phyloP scores from a whole-genome alignment of 2,329 filamentous ascomycete genomes.

The Talaromyces sp. region DNA sequence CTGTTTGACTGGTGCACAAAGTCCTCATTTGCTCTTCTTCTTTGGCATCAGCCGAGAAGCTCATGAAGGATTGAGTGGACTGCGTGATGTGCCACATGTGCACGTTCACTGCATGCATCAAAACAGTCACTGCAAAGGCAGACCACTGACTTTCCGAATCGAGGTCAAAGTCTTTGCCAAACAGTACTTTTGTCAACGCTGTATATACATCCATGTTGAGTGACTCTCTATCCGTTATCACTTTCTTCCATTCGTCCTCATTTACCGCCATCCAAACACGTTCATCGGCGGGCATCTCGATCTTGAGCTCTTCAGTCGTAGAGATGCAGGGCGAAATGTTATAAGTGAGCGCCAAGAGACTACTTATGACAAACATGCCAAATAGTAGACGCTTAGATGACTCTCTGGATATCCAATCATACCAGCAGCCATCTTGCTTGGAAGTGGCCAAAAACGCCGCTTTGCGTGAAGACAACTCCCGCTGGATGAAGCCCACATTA shows the following conservation, averaged over 20 bases:
- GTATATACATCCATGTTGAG: slow-evolving; percentile 22
- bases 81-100: slow-evolving; percentile 36
- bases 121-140: slow-evolving; percentile 30
- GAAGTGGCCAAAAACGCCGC: slow-evolving; percentile 1
- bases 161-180: slow-evolving; percentile 22
- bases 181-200: slow-evolving; percentile 27
- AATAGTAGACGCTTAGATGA: slow-evolving; percentile 31
- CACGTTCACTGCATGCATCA: slow-evolving; percentile 36
- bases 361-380: slow-evolving; percentile 32
- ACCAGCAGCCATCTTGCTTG: slow-evolving; percentile 23
- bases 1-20: slow-evolving; percentile 25
- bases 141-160: slow-evolving; percentile 21
- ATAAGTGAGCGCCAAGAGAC: slow-evolving; percentile 32
- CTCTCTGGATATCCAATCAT: slow-evolving; percentile 30
- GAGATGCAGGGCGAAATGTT: slow-evolving; percentile 32
- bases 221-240: slow-evolving; percentile 13
- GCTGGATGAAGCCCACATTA: slow-evolving; percentile 20
- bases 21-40: slow-evolving; percentile 22
- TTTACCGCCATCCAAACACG: slow-evolving; percentile 30
- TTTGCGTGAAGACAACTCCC: slow-evolving; percentile 17
- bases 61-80: slow-evolving; percentile 27
- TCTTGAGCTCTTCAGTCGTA: slow-evolving; percentile 32
- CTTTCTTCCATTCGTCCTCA: slow-evolving; percentile 27
- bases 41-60: slow-evolving; percentile 22
- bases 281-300: slow-evolving; percentile 34